Conservation (phyloP, 768 basidiomycete genomes). For the Lepiota brunneoincarnata region DNA sequence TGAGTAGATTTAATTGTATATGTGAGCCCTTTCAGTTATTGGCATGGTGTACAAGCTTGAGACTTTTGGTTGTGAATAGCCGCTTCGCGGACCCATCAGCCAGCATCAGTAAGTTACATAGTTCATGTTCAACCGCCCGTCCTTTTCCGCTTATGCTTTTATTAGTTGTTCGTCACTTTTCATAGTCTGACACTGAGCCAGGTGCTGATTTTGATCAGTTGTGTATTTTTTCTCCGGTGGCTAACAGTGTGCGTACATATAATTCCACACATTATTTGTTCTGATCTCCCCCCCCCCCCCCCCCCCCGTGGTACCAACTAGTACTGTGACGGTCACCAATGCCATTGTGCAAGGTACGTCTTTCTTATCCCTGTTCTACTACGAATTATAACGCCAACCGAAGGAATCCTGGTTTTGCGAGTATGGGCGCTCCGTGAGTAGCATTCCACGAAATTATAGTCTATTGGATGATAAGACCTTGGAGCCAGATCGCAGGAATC, state of each 20-base stretch:
- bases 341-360: conserved; percentile 23
- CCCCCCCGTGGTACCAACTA: not conserved
- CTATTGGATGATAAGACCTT: no score
- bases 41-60: not conserved
- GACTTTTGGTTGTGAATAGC: conserved; percentile 10
- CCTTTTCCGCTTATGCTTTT: not conserved
- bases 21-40: conserved; percentile 15
- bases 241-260: conserved; percentile 18
- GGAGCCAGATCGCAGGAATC: no score
- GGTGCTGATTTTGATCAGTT: conserved; percentile 13
- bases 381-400: conserved; percentile 10
- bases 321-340: conserved; percentile 18
- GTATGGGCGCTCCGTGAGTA: not conserved
- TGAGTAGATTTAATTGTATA: conserved; percentile 26
- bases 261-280: no score
- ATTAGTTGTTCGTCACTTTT: not conserved
- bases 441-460: no score
- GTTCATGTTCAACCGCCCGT: not conserved
- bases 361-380: not conserved
- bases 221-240: conserved; percentile 29
- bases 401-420: conserved; percentile 11
- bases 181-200: no score
- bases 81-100: conserved; percentile 18
- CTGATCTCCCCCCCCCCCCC: not conserved
- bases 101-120: conserved; percentile 13